Conservation (phyloP, 495 filamentous ascomycete genomes). For the Talaromyces adpressus region DNA sequence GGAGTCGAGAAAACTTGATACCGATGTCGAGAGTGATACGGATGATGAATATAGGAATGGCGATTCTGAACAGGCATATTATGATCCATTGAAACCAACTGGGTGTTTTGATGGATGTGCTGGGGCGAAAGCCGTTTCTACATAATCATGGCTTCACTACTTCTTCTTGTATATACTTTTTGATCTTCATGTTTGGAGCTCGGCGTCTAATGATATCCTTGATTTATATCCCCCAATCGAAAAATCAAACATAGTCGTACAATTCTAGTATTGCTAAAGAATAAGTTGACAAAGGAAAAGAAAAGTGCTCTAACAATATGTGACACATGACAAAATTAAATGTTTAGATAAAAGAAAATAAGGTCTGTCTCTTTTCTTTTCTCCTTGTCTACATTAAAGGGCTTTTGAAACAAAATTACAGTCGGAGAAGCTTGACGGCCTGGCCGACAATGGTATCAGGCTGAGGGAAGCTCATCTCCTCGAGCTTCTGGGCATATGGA, state of each 20-base stretch:
- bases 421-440: slow-evolving; percentile 72
- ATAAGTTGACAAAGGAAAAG: slow-evolving; percentile 1
- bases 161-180: background rate
- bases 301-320: slow-evolving; percentile 9
- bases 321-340: slow-evolving; percentile 9
- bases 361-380: background rate
- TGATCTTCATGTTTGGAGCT: background rate
- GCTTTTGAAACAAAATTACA: slow-evolving; percentile 36
- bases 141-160: background rate
- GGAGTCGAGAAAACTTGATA: slow-evolving; percentile 7
- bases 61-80: slow-evolving; percentile 34
- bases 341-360: slow-evolving; percentile 1
- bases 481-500: slow-evolving; percentile 80
- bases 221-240: background rate
- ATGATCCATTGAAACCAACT: slow-evolving; percentile 47
- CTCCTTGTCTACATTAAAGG: background rate
- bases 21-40: slow-evolving; percentile 32
- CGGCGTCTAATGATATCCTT: background rate
- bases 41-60: slow-evolving; percentile 38
- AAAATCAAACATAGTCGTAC: slow-evolving; percentile 8
- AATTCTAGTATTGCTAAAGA: slow-evolving; percentile 10
- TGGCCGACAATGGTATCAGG: slow-evolving; percentile 76
- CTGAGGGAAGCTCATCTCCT: slow-evolving; percentile 87
- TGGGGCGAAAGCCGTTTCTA: slow-evolving; percentile 13
- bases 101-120: slow-evolving; percentile 39